phyloP scores from a whole-genome alignment of 2,329 filamentous ascomycete genomes.

The Colletotrichum melonis region DNA sequence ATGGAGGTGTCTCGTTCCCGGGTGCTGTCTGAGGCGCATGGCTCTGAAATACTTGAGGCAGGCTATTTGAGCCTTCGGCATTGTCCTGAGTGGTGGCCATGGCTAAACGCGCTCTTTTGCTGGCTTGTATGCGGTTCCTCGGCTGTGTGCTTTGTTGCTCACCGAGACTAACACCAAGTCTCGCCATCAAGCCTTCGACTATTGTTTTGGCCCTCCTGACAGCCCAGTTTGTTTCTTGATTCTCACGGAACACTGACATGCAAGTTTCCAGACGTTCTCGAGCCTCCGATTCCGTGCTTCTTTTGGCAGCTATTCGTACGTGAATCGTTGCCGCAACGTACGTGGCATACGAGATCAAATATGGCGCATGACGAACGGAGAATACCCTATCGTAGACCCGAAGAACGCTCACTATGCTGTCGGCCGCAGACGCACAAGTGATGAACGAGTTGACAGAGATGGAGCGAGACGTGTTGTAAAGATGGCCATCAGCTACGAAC shows the following conservation, averaged over 20 bases:
- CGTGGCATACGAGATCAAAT: slow-evolving; percentile 65
- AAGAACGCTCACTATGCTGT: slow-evolving; percentile 55
- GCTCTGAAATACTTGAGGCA: neutral
- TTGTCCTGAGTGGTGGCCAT: neutral
- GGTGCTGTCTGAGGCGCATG: neutral
- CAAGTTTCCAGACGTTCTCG: slow-evolving; percentile 55
- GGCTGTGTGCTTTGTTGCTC: too few species aligned
- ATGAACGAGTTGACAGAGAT: slow-evolving; percentile 56
- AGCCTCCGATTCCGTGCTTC: slow-evolving; percentile 51
- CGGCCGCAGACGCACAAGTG: slow-evolving; percentile 58
- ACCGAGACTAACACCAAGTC: slow-evolving; percentile 48
- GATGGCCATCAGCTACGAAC: slow-evolving; percentile 61
- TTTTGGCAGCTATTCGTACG: slow-evolving; percentile 60
- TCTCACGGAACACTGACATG: slow-evolving; percentile 58
- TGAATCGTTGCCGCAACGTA: slow-evolving; percentile 66
- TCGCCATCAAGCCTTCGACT: slow-evolving; percentile 57
- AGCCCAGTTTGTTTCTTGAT: slow-evolving; percentile 62
- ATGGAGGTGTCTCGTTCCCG: slow-evolving; percentile 19
- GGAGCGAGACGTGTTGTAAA: slow-evolving; percentile 53
- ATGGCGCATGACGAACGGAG: slow-evolving; percentile 59
- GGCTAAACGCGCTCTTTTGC: neutral
- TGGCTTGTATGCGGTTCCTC: neutral
- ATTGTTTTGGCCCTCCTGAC: slow-evolving; percentile 58
- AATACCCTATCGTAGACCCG: slow-evolving; percentile 57
- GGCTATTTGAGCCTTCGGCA: neutral